Conservation (phyloP, 306 rosid species). For the Inga oerstediana region DNA sequence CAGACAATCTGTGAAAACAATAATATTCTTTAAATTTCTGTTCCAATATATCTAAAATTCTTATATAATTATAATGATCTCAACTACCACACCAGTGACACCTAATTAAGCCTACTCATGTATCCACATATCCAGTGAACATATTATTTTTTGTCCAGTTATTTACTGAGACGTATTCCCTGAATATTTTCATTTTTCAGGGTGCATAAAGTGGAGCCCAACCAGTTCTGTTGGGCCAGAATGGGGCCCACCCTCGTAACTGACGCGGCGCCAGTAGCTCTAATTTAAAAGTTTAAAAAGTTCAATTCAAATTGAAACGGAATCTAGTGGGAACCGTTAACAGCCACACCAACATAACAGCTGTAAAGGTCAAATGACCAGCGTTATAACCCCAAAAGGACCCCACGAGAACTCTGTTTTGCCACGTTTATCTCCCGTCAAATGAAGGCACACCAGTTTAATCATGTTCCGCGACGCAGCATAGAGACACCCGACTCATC, state of each 20-base stretch:
- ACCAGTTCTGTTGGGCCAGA: not conserved
- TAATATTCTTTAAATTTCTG: no score
- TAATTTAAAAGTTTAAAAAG: constrained; percentile 41
- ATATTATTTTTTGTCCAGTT: no score
- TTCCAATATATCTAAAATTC: no score
- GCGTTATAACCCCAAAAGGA: not conserved
- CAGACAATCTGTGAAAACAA: no score
- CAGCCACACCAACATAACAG: not conserved
- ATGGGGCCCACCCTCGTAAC: constrained; percentile 17
- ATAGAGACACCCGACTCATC: not conserved
- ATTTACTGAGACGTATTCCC: no score
- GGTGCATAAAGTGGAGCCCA: not conserved
- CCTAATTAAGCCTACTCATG: no score
- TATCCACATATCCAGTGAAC: no score
- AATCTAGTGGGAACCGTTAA: constrained; percentile 11
- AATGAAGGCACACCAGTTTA: not conserved
- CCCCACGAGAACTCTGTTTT: constrained; percentile 10
- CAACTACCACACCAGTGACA: no score
- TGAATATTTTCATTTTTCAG: no score
- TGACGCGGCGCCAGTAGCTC: constrained; percentile 34
- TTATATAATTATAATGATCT: no score
- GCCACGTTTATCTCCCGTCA: constrained; percentile 17
- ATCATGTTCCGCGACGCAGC: not conserved
- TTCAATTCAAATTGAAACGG: constrained; percentile 15
- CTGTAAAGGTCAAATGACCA: not conserved